Evolutionary conservation across 345 rosid species (phyloP).

Genomic region (Xanthoceras sorbifolium): DNA sequence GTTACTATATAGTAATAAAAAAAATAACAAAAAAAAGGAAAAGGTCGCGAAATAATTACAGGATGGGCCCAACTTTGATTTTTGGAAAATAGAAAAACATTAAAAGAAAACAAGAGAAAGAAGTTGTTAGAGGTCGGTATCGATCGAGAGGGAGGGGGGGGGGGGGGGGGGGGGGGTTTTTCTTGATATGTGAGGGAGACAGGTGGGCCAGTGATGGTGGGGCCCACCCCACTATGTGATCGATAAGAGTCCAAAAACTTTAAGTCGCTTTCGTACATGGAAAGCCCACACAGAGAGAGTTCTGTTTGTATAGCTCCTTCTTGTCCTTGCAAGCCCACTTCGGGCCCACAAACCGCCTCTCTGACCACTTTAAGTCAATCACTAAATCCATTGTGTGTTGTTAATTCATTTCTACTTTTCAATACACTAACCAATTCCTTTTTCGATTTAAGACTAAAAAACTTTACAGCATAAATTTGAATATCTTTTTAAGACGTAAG

Average conservation of each 20-base stretch:
- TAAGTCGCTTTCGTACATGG: slow-evolving; percentile 27
- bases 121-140: slow-evolving; percentile 31
- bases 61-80: slow-evolving; percentile 27
- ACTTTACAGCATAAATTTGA: no score
- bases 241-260: slow-evolving; percentile 33
- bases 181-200: not conserved
- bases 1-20: not conserved
- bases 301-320: not conserved
- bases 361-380: slow-evolving; percentile 27
- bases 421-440: no score
- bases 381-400: not conserved
- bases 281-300: slow-evolving; percentile 25
- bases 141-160: no score
- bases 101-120: not conserved
- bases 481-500: no score
- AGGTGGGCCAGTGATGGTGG: not conserved
- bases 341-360: slow-evolving; percentile 35
- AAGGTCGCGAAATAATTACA: slow-evolving; percentile 26
- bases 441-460: no score
- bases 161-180: no score
- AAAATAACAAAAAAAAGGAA: not conserved
- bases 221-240: slow-evolving; percentile 16
- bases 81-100: slow-evolving; percentile 10
- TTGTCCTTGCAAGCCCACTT: not conserved
- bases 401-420: no score